phyloP scores from a whole-genome alignment of 768 basidiomycete genomes.

The Pisolithus microcarpus region DNA sequence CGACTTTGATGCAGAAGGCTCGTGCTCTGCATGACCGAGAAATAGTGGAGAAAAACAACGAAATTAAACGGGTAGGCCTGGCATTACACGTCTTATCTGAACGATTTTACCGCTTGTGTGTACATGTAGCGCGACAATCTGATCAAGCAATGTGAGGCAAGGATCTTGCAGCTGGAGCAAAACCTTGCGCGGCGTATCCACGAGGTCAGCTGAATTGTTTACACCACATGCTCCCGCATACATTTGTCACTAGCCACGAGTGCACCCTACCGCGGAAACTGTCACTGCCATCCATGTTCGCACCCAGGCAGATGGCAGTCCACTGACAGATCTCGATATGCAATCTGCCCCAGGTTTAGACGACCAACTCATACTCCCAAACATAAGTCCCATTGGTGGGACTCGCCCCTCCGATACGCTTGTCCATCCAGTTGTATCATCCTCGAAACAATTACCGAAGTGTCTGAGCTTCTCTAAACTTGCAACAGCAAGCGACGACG shows the following conservation, averaged over 20 bases:
- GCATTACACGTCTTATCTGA: conserved; percentile 1
- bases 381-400: conserved; percentile 6
- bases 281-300: conserved; percentile 2
- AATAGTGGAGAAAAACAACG: conserved; percentile 47
- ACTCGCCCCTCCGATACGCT: conserved; percentile 4
- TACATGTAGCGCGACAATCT: conserved; percentile 40
- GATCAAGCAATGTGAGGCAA: conserved; percentile 36
- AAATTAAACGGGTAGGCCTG: conserved; percentile 43
- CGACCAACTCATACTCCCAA: conserved; percentile 10
- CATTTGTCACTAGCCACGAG: conserved; percentile 6
- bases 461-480: conserved; percentile 16
- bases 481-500: conserved; percentile 22
- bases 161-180: conserved; percentile 40
- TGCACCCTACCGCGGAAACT: conserved; percentile 6
- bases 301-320: conserved; percentile 1
- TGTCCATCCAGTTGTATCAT: conserved; percentile 4
- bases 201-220: conserved; percentile 14
- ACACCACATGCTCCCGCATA: conserved; percentile 8
- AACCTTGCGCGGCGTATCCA: conserved; percentile 39
- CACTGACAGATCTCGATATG: conserved; percentile 6
- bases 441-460: too few relatives aligned
- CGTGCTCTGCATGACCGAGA: conserved; percentile 46
- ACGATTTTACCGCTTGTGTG: not conserved
- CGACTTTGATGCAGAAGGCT: conserved; percentile 37
- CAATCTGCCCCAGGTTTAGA: conserved; percentile 7